Evolutionary conservation across 2,329 filamentous ascomycete genomes (phyloP), one percentile per base, ranked within the genome.

Genomic region (Ilyonectria mors-panacis): DNA sequence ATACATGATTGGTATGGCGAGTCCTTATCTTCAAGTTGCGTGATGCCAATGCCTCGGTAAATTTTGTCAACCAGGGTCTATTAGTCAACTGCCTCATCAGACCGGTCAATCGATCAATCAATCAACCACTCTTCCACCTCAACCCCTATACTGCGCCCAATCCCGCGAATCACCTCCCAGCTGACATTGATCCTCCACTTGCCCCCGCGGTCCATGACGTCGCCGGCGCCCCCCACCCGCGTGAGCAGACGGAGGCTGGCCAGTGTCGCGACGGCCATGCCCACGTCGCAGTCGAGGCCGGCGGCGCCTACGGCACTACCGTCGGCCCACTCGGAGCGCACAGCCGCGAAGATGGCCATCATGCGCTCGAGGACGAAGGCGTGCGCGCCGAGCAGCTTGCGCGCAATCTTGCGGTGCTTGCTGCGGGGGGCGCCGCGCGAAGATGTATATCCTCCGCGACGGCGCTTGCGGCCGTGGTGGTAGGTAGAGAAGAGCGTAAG

Each of bases 181-280:
- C 91, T 89, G 64, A 93, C 90, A 72, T 93, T 93, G 10, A 95
- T 91, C 75, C 92, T 89, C 92, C 93, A 96, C 79, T 92, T 91
- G 6, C 88, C 89, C 0, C 89, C 89, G 1, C 89, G 84, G 77
- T 95, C 93, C 75, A 94, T 83, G 28, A 86, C 81, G 79, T 95
- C 93, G 10, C 84, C 83, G 28, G 84, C 80, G 17, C 85, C 86
- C 17, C 89, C 91, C 2, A 93, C 90, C 47, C 90, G 87, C 37
- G 93, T 85, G 37, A 96, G 79, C 73, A 96, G 77, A 47, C 92
- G 81, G 77, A 96, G 80, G 72, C 91, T 93, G 2, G 90, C 88
- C 63, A 96, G 81, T 21, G 93, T 95, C 4, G 93, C 91, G 55
- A 96, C 86, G 45, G 88, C 88, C 85, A 89, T 89, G 59, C 85